Conservation (phyloP, 2,329 filamentous ascomycete species). For the Colletotrichum tabaci region DNA sequence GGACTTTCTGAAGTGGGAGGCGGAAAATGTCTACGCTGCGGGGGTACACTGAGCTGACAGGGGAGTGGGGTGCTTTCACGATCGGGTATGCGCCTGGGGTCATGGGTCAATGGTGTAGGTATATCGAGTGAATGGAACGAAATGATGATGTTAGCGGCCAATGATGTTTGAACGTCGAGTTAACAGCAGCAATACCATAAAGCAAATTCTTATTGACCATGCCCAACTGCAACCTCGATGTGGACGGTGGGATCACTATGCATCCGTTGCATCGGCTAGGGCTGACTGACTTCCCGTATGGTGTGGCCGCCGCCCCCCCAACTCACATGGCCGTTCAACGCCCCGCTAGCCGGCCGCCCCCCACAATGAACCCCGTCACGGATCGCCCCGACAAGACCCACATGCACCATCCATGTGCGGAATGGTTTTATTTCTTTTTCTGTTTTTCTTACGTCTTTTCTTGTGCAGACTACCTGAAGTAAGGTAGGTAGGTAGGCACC, state of each 20-base stretch:
- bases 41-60: conserved; percentile 1
- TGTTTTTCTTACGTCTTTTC: not conserved
- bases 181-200: not conserved
- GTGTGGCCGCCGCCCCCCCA: not conserved
- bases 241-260: not conserved
- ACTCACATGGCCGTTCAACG: not conserved
- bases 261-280: not conserved
- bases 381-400: conserved; percentile 38
- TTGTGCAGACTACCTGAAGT: too few species aligned
- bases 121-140: not conserved
- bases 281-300: conserved; percentile 16
- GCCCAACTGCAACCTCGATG: not conserved
- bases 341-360: not conserved
- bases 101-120: not conserved
- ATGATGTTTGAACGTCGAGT: too few species aligned
- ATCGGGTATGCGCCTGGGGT: not conserved
- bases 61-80: not conserved
- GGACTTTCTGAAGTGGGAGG: conserved; percentile 72
- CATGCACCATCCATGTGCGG: conserved; percentile 2
- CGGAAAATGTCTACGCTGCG: conserved; percentile 62
- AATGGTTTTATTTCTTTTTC: not conserved
- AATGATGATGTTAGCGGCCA: not conserved
- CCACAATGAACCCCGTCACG: conserved; percentile 7
- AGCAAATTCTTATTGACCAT: fast-evolving
- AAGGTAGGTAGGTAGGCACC: too few species aligned